phyloP scores from a whole-genome alignment of 306 rosid species.

The barrel medic (Medicago truncatula) region DNA sequence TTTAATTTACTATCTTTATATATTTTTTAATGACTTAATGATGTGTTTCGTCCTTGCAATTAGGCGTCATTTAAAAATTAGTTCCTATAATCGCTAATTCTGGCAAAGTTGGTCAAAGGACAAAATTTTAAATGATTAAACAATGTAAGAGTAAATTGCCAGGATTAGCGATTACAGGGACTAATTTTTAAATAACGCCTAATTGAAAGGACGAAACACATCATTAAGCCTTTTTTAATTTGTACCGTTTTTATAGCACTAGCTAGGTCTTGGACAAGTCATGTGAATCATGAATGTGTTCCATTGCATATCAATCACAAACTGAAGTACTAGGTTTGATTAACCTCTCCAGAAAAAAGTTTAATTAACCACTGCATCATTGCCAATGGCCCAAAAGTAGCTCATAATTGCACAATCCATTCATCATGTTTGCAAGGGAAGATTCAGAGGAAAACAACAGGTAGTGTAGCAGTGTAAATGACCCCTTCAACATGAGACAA shows the following conservation, averaged over 20 bases:
- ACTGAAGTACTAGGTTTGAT: conserved; percentile 37
- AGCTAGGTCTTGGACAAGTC: conserved; percentile 4
- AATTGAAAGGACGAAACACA: no score
- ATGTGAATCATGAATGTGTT: conserved; percentile 25
- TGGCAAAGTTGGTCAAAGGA: no score
- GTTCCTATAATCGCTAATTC: no score
- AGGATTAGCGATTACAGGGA: no score
- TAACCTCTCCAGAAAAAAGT: background rate
- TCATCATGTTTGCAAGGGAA: background rate
- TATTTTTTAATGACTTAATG: background rate
- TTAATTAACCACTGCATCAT: conserved; percentile 6
- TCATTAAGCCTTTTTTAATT: no score
- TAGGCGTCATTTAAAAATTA: no score
- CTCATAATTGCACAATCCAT: conserved; percentile 6
- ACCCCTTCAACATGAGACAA: conserved; percentile 4
- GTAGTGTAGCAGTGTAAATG: background rate
- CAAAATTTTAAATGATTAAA: no score
- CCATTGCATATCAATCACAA: conserved; percentile 28
- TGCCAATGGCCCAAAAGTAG: conserved; percentile 28
- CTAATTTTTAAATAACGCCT: no score
- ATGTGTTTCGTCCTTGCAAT: no score
- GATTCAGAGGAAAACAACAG: conserved; percentile 18
- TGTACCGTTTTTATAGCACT: conserved; percentile 5
- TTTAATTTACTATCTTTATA: conserved; percentile 28
- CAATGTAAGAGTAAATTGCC: no score